Evolutionary conservation across 2,329 filamentous ascomycete species (phyloP).

Genomic region (Ophiostoma sp.): DNA sequence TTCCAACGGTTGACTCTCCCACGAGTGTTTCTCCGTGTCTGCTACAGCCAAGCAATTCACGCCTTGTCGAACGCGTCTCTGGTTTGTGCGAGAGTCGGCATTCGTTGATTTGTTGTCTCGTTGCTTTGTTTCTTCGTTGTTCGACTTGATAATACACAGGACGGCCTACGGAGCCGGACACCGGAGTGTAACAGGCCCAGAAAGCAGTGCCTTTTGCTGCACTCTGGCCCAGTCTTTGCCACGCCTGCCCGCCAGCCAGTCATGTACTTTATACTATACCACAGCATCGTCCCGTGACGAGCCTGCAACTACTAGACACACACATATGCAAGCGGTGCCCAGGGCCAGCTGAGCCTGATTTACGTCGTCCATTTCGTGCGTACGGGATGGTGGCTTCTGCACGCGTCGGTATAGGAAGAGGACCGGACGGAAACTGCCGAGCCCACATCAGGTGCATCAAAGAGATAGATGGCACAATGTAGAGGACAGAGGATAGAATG

Average conservation of each 20-base stretch:
- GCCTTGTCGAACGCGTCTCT: constrained; percentile 12
- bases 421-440: constrained; percentile 10
- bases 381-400: background rate
- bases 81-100: constrained; percentile 12
- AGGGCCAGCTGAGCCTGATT: background rate
- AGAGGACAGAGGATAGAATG: background rate
- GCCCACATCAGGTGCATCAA: background rate
- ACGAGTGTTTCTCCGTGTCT: constrained; percentile 9
- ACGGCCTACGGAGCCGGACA: constrained; percentile 5
- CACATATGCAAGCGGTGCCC: background rate
- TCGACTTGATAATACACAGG: too few species aligned
- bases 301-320: too few species aligned
- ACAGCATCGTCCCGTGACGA: too few species aligned
- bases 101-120: background rate
- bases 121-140: too few species aligned
- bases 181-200: background rate
- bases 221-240: background rate
- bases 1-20: constrained; percentile 4
- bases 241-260: background rate
- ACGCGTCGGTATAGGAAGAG: background rate
- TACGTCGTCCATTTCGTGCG: background rate
- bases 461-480: background rate
- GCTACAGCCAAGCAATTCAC: constrained; percentile 3
- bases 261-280: background rate
- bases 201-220: background rate